Conservation (phyloP, 345 rosid species). For the Turritis glabra region DNA sequence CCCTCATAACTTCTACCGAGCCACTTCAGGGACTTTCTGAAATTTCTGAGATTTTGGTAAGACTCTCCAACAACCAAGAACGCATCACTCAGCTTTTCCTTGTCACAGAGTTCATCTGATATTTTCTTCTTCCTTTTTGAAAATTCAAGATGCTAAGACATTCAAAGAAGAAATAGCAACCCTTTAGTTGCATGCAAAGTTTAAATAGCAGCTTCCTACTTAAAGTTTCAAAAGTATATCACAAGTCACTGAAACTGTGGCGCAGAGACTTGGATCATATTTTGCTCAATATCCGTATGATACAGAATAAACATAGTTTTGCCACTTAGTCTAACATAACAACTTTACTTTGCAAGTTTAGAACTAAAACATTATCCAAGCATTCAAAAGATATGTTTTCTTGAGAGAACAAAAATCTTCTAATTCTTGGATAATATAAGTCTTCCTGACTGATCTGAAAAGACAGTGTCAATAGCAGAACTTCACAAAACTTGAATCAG, state of each 20-base stretch:
- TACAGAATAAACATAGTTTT: slow-evolving; percentile 7
- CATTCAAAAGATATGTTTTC: not conserved
- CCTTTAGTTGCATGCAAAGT: slow-evolving; percentile 21
- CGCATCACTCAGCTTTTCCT: slow-evolving; percentile 80
- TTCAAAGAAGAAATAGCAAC: slow-evolving; percentile 29
- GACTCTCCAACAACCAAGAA: slow-evolving; percentile 82
- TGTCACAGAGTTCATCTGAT: slow-evolving; percentile 71
- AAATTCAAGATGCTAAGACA: slow-evolving; percentile 70
- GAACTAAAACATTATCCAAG: slow-evolving; percentile 1
- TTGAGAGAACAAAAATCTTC: not conserved
- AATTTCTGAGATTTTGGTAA: slow-evolving; percentile 76
- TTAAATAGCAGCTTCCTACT: slow-evolving; percentile 3
- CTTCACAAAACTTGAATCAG: not conserved
- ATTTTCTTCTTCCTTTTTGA: slow-evolving; percentile 80
- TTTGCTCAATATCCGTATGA: not conserved
- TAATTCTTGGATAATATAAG: not conserved
- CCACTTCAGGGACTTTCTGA: slow-evolving; percentile 81
- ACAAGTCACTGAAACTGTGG: not conserved
- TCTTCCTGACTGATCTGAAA: slow-evolving; percentile 7
- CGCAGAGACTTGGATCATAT: slow-evolving; percentile 15
- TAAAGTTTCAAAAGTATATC: not conserved
- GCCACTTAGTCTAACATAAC: not conserved
- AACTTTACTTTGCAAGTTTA: not conserved
- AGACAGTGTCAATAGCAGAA: slow-evolving; percentile 18
- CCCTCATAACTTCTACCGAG: slow-evolving; percentile 63